Evolutionary conservation across 2,329 filamentous ascomycete genomes (phyloP), one percentile per base, ranked within the genome.

Genomic region (Pseudogymnoascus sp.): DNA sequence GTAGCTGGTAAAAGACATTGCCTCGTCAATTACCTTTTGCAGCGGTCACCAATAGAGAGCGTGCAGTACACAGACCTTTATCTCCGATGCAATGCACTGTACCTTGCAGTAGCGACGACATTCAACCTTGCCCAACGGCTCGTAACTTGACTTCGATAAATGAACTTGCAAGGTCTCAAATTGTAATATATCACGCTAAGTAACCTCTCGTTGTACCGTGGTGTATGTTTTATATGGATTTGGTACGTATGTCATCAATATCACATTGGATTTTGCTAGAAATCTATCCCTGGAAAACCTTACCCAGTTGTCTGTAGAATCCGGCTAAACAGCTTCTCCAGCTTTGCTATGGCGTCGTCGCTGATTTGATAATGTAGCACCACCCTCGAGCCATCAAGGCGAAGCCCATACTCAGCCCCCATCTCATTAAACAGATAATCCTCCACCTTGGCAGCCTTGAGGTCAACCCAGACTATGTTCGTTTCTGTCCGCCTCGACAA

Each of bases 381-480:
- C 62, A 90, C 73, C 64, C 88, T 78, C 3, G 82, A 83, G 34
- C 84, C 83, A 8, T 79, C 69, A 13, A 87, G 72, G 67, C 77
- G 81, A 63, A 90, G 69, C 0, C 87, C 87, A 63, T 83, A 80
- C 69, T 83, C 80, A 66, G 82, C 75, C 1, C 80, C 85, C 39
- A 83, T 74, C 64, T 79, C 77, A 8, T 83, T 79, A 66, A 87
- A 83, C 43, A 82, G 78, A 62, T 82, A 79, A 4, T 73, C 73
- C 2, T 78, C 77, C 34, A 87, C 73, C 0, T 81, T 81, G n/a
- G 80, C 80, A 6, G 78, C 78, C 36, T 83, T 79, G 7, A 90
- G 77, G 74, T 90, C 84, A 66, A 90, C 73, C 88, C 87, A 90
- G 8, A 90, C 85, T 87, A 90, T 90, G 71, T 90, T 91, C 16